Conservation (phyloP, 768 basidiomycete genomes). For the Clitopilus passeckerianus region DNA sequence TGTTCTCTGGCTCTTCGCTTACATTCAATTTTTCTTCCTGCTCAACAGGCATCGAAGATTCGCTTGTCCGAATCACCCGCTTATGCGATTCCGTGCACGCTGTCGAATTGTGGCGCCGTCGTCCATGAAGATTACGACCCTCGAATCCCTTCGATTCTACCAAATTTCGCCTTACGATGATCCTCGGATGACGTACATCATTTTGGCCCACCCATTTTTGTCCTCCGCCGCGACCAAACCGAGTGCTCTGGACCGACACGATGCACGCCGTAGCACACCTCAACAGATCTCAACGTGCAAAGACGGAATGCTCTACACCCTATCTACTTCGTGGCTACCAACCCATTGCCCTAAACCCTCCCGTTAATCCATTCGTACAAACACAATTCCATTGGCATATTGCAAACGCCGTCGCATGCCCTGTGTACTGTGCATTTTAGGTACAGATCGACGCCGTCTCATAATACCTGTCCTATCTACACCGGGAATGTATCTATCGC, state of each 20-base stretch:
- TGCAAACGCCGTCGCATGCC: not conserved
- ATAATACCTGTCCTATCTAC: not conserved
- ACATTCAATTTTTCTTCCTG: not conserved
- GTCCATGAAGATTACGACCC: not conserved
- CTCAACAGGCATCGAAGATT: not conserved
- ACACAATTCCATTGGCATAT: not conserved
- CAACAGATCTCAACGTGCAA: not conserved
- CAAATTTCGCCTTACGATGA: not conserved
- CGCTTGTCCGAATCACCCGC: not conserved
- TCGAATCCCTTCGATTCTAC: not conserved
- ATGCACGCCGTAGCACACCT: too few relatives aligned
- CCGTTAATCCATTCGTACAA: not conserved
- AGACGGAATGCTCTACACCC: not conserved
- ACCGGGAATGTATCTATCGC: not conserved
- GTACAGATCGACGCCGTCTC: not conserved
- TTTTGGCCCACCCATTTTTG: not conserved
- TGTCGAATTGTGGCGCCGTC: constrained; percentile 1
- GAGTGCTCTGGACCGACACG: too few relatives aligned
- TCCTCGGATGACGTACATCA: not conserved
- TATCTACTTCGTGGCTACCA: not conserved
- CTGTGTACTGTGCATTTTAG: not conserved
- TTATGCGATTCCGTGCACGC: constrained; percentile 1
- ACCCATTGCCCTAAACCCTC: not conserved
- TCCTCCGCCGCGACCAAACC: too few relatives aligned
- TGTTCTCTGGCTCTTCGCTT: not conserved